Percentiles rank a stretch among this genome's conserved stretches.
These are phyloP conservation scores for Didymella glomerata DNA, from an alignment of 2,329 filamentous ascomycete genomes.

Conservation along the genomic window DNA sequence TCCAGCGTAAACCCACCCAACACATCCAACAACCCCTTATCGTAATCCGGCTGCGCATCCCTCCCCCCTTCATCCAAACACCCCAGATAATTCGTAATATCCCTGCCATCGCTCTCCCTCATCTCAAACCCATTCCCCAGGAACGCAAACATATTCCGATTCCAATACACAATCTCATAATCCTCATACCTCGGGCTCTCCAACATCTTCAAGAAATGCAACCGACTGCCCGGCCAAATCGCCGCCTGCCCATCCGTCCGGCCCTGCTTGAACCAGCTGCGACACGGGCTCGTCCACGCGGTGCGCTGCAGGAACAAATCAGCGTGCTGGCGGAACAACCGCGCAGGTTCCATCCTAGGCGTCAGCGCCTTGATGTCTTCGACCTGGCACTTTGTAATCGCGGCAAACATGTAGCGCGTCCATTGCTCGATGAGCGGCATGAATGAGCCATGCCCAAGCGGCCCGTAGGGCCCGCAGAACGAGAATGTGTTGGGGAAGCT, in stretches of 20 bases:
- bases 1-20: slow-evolving; percentile 48
- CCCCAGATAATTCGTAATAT: slow-evolving; percentile 58
- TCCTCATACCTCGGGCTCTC: slow-evolving; percentile 34
- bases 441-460: slow-evolving; percentile 34
- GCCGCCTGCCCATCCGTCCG: slow-evolving; percentile 33
- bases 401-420: slow-evolving; percentile 35
- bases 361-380: slow-evolving; percentile 35
- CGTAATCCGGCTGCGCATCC: slow-evolving; percentile 55
- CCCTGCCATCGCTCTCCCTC: slow-evolving; percentile 58
- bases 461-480: slow-evolving; percentile 50
- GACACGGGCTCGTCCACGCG: slow-evolving; percentile 36
- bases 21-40: slow-evolving; percentile 49
- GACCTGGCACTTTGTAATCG: slow-evolving; percentile 35
- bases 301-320: slow-evolving; percentile 37
- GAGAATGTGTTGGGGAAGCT: slow-evolving; percentile 56
- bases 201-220: slow-evolving; percentile 39
- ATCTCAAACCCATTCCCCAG: slow-evolving; percentile 51
- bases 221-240: slow-evolving; percentile 33
- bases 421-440: slow-evolving; percentile 39
- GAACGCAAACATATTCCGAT: slow-evolving; percentile 34
- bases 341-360: slow-evolving; percentile 23
- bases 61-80: slow-evolving; percentile 47
- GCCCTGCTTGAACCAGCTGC: slow-evolving; percentile 39
- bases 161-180: slow-evolving; percentile 32
- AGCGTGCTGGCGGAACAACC: slow-evolving; percentile 34